Base-by-base conservation (phyloP, 2,329 filamentous ascomycete genomes). In the Calonectria pseudoreteaudii region DNA sequence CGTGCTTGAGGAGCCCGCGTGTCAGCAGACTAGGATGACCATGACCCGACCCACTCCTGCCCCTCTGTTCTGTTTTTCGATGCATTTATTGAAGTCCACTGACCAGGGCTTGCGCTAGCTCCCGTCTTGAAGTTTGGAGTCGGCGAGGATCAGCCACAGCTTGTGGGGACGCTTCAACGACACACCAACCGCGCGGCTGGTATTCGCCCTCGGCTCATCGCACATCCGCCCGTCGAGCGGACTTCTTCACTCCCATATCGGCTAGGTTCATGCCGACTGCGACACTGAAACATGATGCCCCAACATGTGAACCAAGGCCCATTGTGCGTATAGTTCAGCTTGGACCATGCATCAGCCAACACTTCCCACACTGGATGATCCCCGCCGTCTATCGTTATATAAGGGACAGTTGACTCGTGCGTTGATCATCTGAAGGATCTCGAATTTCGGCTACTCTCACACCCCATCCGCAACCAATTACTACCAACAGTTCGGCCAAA, bases 1-100 rank as follows among this genome's bases (percentile, higher is more conserved):
- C 26, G 36, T 13, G 31, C 11, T 38, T 18, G 26, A 65, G 34
- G 7, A 60, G 56, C 31, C 58, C 60, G 68, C 49, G 65, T 69
- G 66, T 58, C 53, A 65, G 26, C 60, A n/a, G 64, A 62, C 41
- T 23, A 18, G 56, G 36, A 52, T 66, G 50, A 13, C 64, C 64
- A 62, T 71, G 50, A 52, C 72, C 52, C 68, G 68, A 26, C 70
- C 67, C 70, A 41, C 72, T 56, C 52, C 58, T 34, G 67, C 64
- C 49, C 53, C 62, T 50, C 66, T 30, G 23, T 47, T 73, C 62
- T 58, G 68, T 73, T 65, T 50, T 56, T 56, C 66, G 16, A 83
- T 83, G 82, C 79, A 81, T 77, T 53, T 82, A 83, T 73, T 72
- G 80, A 80, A 77, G 78, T 65, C 74, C 69, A 73, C 77, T 79